These are phyloP conservation scores for Ascocoryne sarcoides DNA, from an alignment of 2,329 filamentous ascomycete genomes.

Conservation along the genomic window DNA sequence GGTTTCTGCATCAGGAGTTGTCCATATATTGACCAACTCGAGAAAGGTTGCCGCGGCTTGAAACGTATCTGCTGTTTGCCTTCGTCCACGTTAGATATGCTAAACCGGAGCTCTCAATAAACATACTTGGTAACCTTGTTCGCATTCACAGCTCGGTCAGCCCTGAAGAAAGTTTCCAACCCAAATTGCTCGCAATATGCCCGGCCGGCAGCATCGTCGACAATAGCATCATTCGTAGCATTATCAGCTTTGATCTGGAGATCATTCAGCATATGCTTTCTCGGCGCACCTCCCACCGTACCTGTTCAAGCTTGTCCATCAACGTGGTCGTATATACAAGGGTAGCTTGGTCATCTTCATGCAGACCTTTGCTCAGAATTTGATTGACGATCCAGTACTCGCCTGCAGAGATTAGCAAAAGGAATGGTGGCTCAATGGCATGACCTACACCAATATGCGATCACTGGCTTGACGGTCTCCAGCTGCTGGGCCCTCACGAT, in stretches of 20 bases:
- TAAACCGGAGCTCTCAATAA: background rate
- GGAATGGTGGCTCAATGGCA: background rate
- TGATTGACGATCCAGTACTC: constrained; percentile 91
- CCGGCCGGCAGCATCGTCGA: constrained; percentile 77
- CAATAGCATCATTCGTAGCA: constrained; percentile 70
- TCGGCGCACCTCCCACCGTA: constrained; percentile 28
- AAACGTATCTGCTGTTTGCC: constrained; percentile 89
- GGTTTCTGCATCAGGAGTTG: constrained; percentile 62
- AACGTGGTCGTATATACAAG: constrained; percentile 71
- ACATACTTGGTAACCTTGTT: constrained; percentile 72
- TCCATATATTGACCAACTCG: constrained; percentile 81
- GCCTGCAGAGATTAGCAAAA: constrained; percentile 41
- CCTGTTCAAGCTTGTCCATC: constrained; percentile 86
- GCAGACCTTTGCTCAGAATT: constrained; percentile 73
- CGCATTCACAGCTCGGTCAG: constrained; percentile 39
- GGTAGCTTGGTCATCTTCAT: constrained; percentile 69
- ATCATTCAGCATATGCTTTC: constrained; percentile 2
- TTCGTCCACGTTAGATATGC: constrained; percentile 28
- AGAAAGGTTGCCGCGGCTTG: constrained; percentile 89
- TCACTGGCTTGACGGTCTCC: constrained; percentile 73
- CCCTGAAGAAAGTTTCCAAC: constrained; percentile 76
- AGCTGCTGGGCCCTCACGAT: constrained; percentile 77
- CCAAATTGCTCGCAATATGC: constrained; percentile 94
- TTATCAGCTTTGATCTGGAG: constrained; percentile 61
- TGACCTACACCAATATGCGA: constrained; percentile 87